Conservation (phyloP, 371 early-diverging fungal genomes). For the Umbelopsis sp. region DNA sequence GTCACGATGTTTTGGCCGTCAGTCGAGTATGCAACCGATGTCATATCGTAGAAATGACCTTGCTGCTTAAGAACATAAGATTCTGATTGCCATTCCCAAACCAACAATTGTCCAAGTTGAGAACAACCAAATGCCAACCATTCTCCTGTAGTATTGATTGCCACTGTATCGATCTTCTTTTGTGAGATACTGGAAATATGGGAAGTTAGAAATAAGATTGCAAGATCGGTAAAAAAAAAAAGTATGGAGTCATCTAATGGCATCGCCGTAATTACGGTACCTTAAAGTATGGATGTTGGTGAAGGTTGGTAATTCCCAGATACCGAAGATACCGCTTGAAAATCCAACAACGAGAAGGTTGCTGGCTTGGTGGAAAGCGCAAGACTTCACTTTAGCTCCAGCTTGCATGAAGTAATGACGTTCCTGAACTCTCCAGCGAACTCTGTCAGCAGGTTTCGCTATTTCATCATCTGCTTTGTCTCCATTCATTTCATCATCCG, state of each 20-base stretch:
- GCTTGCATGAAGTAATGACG: conserved; percentile 76
- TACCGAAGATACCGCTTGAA: conserved; percentile 91
- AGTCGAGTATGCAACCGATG: conserved; percentile 82
- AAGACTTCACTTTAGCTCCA: conserved; percentile 76
- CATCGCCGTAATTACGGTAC: conserved; percentile 35
- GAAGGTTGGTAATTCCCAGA: conserved; percentile 95
- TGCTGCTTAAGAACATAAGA: conserved; percentile 98
- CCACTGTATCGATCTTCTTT: conserved; percentile 85
- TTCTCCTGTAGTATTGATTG: conserved; percentile 91
- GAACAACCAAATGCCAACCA: conserved; percentile 97
- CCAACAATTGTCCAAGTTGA: conserved; percentile 92
- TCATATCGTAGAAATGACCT: conserved; percentile 95
- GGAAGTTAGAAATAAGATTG: conserved; percentile 12
- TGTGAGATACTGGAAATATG: conserved; percentile 84
- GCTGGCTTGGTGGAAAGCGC: conserved; percentile 76
- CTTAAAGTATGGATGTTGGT: conserved; percentile 85
- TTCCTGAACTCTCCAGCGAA: conserved; percentile 66
- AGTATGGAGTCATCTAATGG: background rate
- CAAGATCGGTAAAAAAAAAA: too few relatives aligned
- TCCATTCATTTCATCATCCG: conserved; percentile 53
- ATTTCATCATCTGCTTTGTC: conserved; percentile 60
- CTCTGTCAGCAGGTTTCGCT: conserved; percentile 39
- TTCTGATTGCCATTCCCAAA: conserved; percentile 99
- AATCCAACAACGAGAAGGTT: conserved; percentile 91
- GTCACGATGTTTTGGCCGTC: conserved; percentile 96